These are phyloP conservation scores for Polyporus arcularius DNA, from an alignment of 768 basidiomycete genomes.

Conservation along the genomic window DNA sequence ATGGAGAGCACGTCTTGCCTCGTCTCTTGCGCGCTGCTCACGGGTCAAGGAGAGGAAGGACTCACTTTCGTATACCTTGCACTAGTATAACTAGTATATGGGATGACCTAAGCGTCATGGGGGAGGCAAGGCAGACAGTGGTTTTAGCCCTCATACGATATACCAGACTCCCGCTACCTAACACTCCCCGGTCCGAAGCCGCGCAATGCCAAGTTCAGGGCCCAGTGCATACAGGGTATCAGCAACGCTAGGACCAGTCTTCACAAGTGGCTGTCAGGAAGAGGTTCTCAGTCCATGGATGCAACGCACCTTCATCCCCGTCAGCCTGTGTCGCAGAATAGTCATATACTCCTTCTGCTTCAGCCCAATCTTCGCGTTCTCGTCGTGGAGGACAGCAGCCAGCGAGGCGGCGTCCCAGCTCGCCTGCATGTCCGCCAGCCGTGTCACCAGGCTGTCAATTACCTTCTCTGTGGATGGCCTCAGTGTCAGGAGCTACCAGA, in stretches of 20 bases:
- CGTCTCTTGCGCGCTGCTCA: too few relatives aligned
- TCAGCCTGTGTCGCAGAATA: conserved; percentile 73
- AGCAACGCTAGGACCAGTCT: conserved; percentile 35
- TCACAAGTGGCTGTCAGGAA: background rate
- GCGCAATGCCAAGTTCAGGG: conserved; percentile 26
- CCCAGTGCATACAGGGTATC: conserved; percentile 34
- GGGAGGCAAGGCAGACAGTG: too few relatives aligned
- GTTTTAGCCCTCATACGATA: too few relatives aligned
- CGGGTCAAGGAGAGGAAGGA: too few relatives aligned
- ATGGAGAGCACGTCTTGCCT: too few relatives aligned
- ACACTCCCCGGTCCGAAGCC: conserved; percentile 15
- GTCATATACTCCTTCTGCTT: conserved; percentile 65
- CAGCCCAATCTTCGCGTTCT: conserved; percentile 40
- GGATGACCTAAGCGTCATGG: too few relatives aligned
- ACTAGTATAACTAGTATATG: too few relatives aligned
- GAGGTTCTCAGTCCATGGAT: background rate
- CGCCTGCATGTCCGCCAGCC: conserved; percentile 30
- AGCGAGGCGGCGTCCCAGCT: conserved; percentile 43
- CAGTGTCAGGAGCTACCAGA: background rate
- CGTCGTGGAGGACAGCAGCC: conserved; percentile 43
- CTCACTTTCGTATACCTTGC: too few relatives aligned
- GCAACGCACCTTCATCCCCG: conserved; percentile 70
- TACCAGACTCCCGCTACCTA: background rate
- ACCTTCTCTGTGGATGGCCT: conserved; percentile 32
- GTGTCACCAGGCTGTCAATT: conserved; percentile 32